These are phyloP conservation scores for Scytalidium lignicola DNA, from an alignment of 2,329 filamentous ascomycete species.

Conservation along the genomic window DNA sequence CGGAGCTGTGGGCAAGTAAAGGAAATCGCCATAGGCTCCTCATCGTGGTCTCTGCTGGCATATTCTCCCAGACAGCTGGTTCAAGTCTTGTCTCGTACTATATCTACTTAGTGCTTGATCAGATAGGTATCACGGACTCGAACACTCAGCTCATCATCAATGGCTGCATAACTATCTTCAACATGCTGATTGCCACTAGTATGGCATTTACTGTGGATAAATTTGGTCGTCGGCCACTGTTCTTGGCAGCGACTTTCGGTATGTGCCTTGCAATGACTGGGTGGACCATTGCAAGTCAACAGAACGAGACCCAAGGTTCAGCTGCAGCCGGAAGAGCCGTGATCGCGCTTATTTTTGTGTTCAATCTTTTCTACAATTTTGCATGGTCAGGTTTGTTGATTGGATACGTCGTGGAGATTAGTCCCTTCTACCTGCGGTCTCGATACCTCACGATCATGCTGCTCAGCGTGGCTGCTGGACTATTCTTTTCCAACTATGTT, in stretches of 20 bases:
- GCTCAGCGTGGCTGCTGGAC: background rate
- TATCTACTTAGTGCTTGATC: slow-evolving; percentile 15
- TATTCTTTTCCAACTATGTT: slow-evolving; percentile 38
- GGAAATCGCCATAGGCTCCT: slow-evolving; percentile 60
- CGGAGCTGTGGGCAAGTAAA: slow-evolving; percentile 42
- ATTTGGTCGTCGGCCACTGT: slow-evolving; percentile 23
- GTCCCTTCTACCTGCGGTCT: slow-evolving; percentile 31
- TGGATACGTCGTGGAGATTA: slow-evolving; percentile 14
- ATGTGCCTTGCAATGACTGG: slow-evolving; percentile 23
- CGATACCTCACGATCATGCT: slow-evolving; percentile 32
- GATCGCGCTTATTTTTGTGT: slow-evolving; percentile 31
- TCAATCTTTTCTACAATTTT: slow-evolving; percentile 26
- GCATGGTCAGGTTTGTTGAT: slow-evolving; percentile 12
- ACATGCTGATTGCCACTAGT: slow-evolving; percentile 18
- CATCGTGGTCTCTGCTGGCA: slow-evolving; percentile 54
- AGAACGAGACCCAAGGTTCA: slow-evolving; percentile 10
- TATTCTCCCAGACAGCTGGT: slow-evolving; percentile 64
- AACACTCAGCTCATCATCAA: slow-evolving; percentile 15
- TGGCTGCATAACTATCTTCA: slow-evolving; percentile 24
- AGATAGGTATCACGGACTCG: slow-evolving; percentile 14
- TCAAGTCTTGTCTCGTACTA: slow-evolving; percentile 65
- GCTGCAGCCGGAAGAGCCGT: slow-evolving; percentile 26
- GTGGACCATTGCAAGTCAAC: slow-evolving; percentile 20
- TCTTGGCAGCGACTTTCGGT: slow-evolving; percentile 24
- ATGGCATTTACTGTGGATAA: slow-evolving; percentile 26